A percentile compares a stretch with the other conserved stretches of the same genome.
These are phyloP conservation scores for Vigna unguiculata DNA, from an alignment of 306 rosid species.

Conservation along the genomic window DNA sequence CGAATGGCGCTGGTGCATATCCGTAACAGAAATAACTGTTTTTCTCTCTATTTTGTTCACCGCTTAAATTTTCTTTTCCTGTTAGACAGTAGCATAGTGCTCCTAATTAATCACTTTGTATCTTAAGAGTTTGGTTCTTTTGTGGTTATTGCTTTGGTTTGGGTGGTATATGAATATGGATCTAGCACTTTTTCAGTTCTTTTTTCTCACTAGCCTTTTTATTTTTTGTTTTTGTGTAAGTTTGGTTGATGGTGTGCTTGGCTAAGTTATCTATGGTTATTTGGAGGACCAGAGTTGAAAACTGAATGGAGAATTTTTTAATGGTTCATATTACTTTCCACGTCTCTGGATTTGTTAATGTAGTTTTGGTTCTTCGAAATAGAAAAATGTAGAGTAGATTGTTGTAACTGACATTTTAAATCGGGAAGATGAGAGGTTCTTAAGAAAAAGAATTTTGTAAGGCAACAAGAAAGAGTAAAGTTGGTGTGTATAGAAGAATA, in stretches of 20 bases:
- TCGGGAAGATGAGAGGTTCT: neutral
- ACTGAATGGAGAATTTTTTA: conserved; percentile 42
- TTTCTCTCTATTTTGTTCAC: conserved; percentile 25
- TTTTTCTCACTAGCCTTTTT: neutral
- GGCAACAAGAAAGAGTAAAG: conserved; percentile 28
- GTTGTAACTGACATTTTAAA: conserved; percentile 13
- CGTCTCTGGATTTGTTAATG: conserved; percentile 35
- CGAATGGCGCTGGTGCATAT: conserved; percentile 72
- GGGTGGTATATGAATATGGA: conserved; percentile 61
- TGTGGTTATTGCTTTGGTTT: conserved; percentile 53
- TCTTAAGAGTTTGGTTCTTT: conserved; percentile 48
- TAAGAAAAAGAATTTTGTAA: neutral
- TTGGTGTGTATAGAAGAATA: conserved; percentile 18
- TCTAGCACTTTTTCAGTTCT: conserved; percentile 42
- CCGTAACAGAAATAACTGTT: conserved; percentile 48
- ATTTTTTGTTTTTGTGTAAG: conserved; percentile 14
- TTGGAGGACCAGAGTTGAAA: conserved; percentile 47
- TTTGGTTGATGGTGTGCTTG: conserved; percentile 63
- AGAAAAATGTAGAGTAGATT: neutral
- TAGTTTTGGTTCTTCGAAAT: neutral
- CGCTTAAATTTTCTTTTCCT: neutral
- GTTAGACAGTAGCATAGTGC: conserved; percentile 43
- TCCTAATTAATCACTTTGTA: conserved; percentile 28
- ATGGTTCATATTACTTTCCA: conserved; percentile 30
- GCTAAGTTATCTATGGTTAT: conserved; percentile 50